Base-by-base conservation (phyloP, 2,329 filamentous ascomycete species). In the Chaetothyriales sp. region DNA sequence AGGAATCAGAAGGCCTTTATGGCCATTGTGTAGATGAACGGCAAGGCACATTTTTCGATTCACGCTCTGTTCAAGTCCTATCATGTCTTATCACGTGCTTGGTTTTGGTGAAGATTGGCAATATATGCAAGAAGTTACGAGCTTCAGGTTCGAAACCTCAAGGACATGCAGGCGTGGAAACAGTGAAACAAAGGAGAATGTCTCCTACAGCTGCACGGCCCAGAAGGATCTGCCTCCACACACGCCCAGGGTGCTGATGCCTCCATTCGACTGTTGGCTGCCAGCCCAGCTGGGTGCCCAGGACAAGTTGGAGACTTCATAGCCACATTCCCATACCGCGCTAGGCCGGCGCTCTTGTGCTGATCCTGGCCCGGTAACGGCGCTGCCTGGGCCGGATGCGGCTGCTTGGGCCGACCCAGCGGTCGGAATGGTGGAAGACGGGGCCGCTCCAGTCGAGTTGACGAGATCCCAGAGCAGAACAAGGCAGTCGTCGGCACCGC, bases 391-490 rank as follows among this genome's bases (percentile, higher is more conserved):
- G 60, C 59, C 26, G 2, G 64, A 55, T 15, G 49, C 44, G 28
- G 47, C 49, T 49, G 50, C 49, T 12, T 10, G 22, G 43, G n/a
- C n/a, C 18, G 43, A 15, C 47, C 48, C 28, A 51, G 54, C 26
- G 44, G 39, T 18, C 28, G 47, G 9, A 47, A 63, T 53, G 22
- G 43, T 26, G 22, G 43, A 45, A 3, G 45, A 25, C 5, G 59
- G 52, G 12, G 56, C 59, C 1, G 45, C 45, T 12, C 26, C 25
- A 19, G 18, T 44, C 36, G 45, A 18, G 28, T 25, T 48, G 57
- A 95, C 75, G 8, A 98, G 73, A 66, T 98, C 92, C 92, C 92
- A 98, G 15, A 95, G 75, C 28, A 96, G 74, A 1, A 96, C 90
- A 58, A 92, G 79, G 56, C 81, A 90, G 66, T 98, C 92, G 62